These are phyloP conservation scores for Cenchrus purpureus DNA, from an alignment of 176 grass and related monocot species.

Conservation along the genomic window DNA sequence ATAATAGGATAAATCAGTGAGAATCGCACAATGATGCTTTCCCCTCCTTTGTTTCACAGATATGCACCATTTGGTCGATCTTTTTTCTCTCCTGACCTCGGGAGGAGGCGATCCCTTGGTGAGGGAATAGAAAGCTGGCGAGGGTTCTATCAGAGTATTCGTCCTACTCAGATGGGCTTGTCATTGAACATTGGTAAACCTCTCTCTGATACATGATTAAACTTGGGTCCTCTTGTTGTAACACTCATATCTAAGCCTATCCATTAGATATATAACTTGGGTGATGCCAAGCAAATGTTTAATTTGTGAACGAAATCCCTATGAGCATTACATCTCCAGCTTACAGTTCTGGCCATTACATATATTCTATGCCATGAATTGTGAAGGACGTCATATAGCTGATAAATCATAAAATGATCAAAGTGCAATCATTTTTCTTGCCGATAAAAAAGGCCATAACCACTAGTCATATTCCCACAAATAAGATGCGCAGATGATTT, in stretches of 20 bases:
- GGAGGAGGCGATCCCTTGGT: slow-evolving; percentile 71
- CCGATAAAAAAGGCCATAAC: neutral
- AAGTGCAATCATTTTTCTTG: neutral
- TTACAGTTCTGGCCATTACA: neutral
- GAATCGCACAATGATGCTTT: slow-evolving; percentile 5
- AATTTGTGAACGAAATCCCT: neutral
- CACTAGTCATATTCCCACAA: neutral
- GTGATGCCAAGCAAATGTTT: neutral
- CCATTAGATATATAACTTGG: neutral
- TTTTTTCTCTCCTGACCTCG: slow-evolving; percentile 81
- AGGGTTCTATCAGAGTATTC: slow-evolving; percentile 96
- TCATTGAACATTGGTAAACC: slow-evolving; percentile 84
- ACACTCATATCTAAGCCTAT: neutral
- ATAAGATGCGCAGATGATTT: neutral
- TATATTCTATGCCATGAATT: neutral
- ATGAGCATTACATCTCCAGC: neutral
- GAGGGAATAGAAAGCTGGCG: slow-evolving; percentile 95
- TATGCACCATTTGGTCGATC: slow-evolving; percentile 72
- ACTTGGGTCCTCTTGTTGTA: neutral
- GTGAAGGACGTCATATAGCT: neutral
- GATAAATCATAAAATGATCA: neutral
- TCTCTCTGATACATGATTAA: slow-evolving; percentile 5
- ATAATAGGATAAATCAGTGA: neutral
- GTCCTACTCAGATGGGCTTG: slow-evolving; percentile 94
- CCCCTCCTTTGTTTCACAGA: slow-evolving; percentile 42